Percentiles rank a stretch among this genome's conserved stretches.
Evolutionary conservation across 805 yeast species (phyloP).

Genomic region (Komagataella populi): DNA sequence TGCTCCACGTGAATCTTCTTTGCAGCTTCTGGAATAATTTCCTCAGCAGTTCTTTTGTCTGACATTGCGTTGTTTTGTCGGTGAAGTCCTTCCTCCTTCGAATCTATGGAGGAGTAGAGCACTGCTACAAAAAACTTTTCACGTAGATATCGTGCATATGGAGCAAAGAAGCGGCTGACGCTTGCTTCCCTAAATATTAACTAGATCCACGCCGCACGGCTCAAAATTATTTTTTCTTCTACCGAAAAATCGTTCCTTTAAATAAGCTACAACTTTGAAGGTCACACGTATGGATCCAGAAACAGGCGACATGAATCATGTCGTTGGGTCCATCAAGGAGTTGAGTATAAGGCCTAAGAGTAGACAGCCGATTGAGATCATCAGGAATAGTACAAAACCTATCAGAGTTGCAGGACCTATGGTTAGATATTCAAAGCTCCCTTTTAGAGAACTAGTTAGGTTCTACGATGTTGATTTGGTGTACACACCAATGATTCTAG

Average conservation of each 20-base stretch:
- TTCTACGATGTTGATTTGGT: slow-evolving; percentile 70
- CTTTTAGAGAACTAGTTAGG: slow-evolving; percentile 72
- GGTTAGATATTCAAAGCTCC: slow-evolving; percentile 92
- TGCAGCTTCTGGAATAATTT: slow-evolving; percentile 9
- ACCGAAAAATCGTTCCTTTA: no score
- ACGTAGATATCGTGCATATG: background rate
- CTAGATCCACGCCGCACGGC: background rate
- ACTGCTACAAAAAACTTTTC: background rate
- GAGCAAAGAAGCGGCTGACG: background rate
- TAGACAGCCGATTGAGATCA: background rate
- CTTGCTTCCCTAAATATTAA: background rate
- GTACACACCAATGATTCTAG: slow-evolving; percentile 92
- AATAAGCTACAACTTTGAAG: background rate
- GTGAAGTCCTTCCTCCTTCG: background rate
- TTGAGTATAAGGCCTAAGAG: background rate
- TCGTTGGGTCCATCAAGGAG: background rate
- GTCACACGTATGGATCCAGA: background rate
- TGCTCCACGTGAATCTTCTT: slow-evolving; percentile 6
- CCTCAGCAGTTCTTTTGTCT: slow-evolving; percentile 7
- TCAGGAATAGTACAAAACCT: slow-evolving; percentile 20
- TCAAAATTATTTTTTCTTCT: background rate
- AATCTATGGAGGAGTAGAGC: background rate
- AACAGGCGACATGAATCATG: background rate
- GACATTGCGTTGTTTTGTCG: background rate
- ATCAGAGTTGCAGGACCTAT: slow-evolving; percentile 80